A percentile compares a stretch with the other conserved stretches of the same genome.
Evolutionary conservation across 2,329 filamentous ascomycete species (phyloP).

Genomic region (Fusarium camptoceras): DNA sequence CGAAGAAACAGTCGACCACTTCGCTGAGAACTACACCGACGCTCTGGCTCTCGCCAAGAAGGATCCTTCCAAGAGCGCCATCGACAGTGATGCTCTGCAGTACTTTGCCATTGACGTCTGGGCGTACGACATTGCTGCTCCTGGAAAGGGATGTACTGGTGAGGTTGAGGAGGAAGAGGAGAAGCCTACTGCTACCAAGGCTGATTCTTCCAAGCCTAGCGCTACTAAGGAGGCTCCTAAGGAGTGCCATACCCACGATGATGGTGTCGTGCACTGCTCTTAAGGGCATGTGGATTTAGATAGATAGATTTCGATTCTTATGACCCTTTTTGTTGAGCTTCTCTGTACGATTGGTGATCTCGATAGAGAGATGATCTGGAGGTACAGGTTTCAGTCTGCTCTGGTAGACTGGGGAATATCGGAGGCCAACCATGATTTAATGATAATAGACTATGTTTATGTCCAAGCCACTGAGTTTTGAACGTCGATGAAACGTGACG

Average conservation of each 20-base stretch:
- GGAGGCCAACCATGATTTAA: background rate
- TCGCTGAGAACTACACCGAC: constrained; percentile 67
- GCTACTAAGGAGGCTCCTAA: constrained; percentile 16
- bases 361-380: background rate
- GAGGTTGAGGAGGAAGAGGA: constrained; percentile 43
- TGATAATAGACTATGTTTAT: background rate
- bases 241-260: constrained; percentile 59
- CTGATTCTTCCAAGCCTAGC: constrained; percentile 50
- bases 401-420: rapidly evolving
- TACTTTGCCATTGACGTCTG: constrained; percentile 77
- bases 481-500: too few relatives aligned
- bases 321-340: background rate
- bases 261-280: constrained; percentile 54
- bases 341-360: too few relatives aligned
- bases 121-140: constrained; percentile 72
- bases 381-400: rapidly evolving
- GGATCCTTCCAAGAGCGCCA: constrained; percentile 60
- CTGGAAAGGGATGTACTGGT: constrained; percentile 71
- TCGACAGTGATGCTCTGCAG: constrained; percentile 72
- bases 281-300: background rate
- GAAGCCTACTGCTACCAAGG: constrained; percentile 30
- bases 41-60: constrained; percentile 63
- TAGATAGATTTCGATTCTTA: constrained; percentile 9
- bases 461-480: too few relatives aligned
- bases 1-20: constrained; percentile 71